Base-by-base conservation (phyloP, 805 yeast genomes). In the Clavispora fructus region DNA sequence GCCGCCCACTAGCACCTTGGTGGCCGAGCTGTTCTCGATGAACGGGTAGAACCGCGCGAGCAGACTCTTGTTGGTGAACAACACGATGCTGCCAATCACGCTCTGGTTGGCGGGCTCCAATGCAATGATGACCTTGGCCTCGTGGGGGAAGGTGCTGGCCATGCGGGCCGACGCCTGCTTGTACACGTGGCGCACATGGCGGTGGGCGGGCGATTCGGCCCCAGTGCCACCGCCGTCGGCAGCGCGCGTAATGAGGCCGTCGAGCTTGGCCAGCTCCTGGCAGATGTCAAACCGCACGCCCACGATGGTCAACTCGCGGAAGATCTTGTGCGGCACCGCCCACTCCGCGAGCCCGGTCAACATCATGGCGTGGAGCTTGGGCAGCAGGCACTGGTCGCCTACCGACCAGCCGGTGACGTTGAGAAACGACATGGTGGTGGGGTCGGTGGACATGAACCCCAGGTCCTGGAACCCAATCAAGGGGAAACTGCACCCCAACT, bases 211-310 rank as follows among this genome's bases (percentile, higher is more conserved):
- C 26, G 48, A 35, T 19, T 57, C 46, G 40, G 42, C 12, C 44
- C 11, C 28, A 11, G 30, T 27, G 12, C 29, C 17, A 25, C 7
- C 29, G 56, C 46, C 51, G 7, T 47, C 38, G n/a, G 50, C 54
- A 4, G 60, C 49, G 17, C 61, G 52, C 30, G 62, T 55, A 6
- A 77, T 62, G n/a, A 78, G 57, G n/a, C 63, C 60, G 51, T 71
- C 57, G 37, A 79, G 61, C 50, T 74, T 72, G 4, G 63, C 61
- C 11, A 71, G 60, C 46, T 74, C 68, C 48, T 62, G 66, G 53
- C 81, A 74, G n/a, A 79, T 68, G 53, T 78, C 82, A 59, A 80
- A 79, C 50, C 79, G 63, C 12, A 80, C 75, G 3, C 83, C 83
- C 35, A 78, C 78, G 46, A 78, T 75, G 65, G 75, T 78, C 50